Evolutionary conservation across 768 basidiomycete genomes (phyloP), one percentile per base, ranked within the genome.

Genomic region (Cyclocybe aegerita): DNA sequence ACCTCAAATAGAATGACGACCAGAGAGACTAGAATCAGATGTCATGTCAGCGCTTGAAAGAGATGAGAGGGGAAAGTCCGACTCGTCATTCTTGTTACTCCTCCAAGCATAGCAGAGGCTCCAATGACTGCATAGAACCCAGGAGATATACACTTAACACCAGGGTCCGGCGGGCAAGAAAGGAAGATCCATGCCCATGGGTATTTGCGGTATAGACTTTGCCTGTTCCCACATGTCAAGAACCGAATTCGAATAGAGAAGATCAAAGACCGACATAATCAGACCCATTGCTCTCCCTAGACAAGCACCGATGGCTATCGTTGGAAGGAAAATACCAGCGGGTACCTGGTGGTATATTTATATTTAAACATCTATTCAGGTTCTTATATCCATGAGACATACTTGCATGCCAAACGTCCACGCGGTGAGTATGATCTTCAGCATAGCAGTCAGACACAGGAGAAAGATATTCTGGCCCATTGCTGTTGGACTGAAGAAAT

Each of bases 401-500:
- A 85, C 86, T 82, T 82, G 85, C 82, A 88, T 86, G 15, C 87
- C 87, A 62, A 89, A 89, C 6, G 86, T 87, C 85, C 86, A 88
- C 6, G 85, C 80, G 29, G 87, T 88, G 15, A 88, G 65, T 1
- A 73, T 67, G 17, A 88, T 60, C 60, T 89, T 89, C 47, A 82
- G 68, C 2, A 70, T 63, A 1, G 85, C 83, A 0, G 86, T 86
- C 10, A 88, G 64, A 23, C 83, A 63, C 4, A 89, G 70, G 7
- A 88, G 67, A 57, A 87, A 86, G 11, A 86, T 76, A 55, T 86
- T 89, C 55, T 85, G 78, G 71, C 80, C 77, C 54, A 79, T 77
- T 7, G 86, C 85, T 4, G 77, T 81, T 2, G 84, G 81, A 60
- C 87, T 89, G 41, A n/a, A 31, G 30, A 45, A 3, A 43, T 32